Evolutionary conservation across 306 rosid genomes (phyloP), one percentile per base, ranked within the genome.

Genomic region (Glycine latifolia): DNA sequence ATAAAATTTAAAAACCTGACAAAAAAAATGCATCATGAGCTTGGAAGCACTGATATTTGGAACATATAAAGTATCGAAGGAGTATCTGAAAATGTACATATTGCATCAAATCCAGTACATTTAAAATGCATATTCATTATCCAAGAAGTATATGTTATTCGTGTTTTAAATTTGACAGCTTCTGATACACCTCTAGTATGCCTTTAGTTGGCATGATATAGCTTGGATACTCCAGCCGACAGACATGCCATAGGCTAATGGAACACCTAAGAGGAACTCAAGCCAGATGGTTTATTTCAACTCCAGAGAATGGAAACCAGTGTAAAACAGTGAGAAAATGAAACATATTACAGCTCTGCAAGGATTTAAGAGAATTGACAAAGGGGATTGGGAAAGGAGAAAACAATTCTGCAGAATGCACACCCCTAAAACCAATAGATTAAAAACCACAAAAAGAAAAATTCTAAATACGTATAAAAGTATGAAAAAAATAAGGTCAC

Each of bases 351-450:
- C 50, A 67, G 16, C 53, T 46, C 39, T 37, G 52, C 66, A 73
- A 73, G 15, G 66, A 73, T 73, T 59, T 20, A 67, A 61, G 35
- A 47, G 10, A 47, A 14, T 76, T 76, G 54, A 76, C 61, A 58
- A 61, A 8, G 47, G 71, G 50, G 47, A 60, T 17, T 31, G 16
- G 77, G 15, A 46, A 73, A 54, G 37, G 50, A 72, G 50, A 72
- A 55, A 17, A 53, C 58, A 67, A 73, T 41, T 55, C 16, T 15
- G 54, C 17, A 15, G 58, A 53, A 26, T 55, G 52, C 67, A 55
- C 33, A 73, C 14, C 75, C 10, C 15, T 46, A 46, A 17, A 68
- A 44, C 9, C 37, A 68, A 44, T 15, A 50, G 48, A 44, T 10
- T 68, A 15, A 16, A 66, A n/a, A n/a, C 10, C 3, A 46, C 55